Percentiles rank a stretch among this genome's conserved stretches.
Evolutionary conservation across 306 rosid species (phyloP).

Genomic region (Citrullus amarus): DNA sequence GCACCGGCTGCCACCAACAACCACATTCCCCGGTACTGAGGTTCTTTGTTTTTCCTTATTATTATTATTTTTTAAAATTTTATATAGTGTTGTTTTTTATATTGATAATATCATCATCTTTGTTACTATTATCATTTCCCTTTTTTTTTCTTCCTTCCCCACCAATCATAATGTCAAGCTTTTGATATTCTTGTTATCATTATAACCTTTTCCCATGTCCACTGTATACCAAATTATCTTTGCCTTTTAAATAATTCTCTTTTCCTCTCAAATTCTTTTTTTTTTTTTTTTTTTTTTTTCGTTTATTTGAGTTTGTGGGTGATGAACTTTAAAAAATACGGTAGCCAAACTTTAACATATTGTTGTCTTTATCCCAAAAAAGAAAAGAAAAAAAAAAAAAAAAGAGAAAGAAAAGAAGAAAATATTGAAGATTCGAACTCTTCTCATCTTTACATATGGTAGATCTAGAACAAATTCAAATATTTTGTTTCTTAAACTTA

Average conservation of each 20-base stretch:
- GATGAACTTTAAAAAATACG: not conserved
- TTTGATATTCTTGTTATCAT: not conserved
- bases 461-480: too few species aligned
- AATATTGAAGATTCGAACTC: too few species aligned
- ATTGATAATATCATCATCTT: not conserved
- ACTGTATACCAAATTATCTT: not conserved
- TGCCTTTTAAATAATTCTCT: not conserved
- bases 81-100: not conserved
- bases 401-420: too few species aligned
- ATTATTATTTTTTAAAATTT: not conserved
- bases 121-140: not conserved
- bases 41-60: not conserved
- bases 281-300: not conserved
- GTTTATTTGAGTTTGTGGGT: not conserved
- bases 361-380: too few species aligned
- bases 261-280: not conserved
- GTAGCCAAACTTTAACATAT: too few species aligned
- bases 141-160: not conserved
- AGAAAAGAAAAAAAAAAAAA: too few species aligned
- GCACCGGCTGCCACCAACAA: not conserved
- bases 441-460: too few species aligned
- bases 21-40: slow-evolving; percentile 4
- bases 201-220: not conserved
- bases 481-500: too few species aligned
- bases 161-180: not conserved